Evolutionary conservation across 2,329 filamentous ascomycete species (phyloP), one percentile per base, ranked within the genome.

Genomic region (Xylaria multiplex): DNA sequence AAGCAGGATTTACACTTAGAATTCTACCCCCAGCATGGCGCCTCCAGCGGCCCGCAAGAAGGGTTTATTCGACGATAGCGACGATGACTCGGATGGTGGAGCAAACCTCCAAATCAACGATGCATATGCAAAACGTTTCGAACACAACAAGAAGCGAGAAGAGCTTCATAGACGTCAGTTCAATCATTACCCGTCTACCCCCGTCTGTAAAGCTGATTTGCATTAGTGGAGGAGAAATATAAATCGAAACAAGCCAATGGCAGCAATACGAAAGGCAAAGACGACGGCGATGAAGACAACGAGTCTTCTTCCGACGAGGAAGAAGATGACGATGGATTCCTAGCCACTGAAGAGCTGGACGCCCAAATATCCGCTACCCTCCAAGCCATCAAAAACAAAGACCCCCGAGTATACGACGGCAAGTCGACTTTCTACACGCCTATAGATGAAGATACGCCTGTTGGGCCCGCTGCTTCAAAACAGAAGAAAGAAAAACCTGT

Each of bases 111-210:
- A 91, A 77, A 90, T 99, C 79, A 98, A 99, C 79, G 85, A 93
- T 77, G 93, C 96, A 59, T 99, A 90, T 78, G 96, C 96, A 49
- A 88, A 87, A 72, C 86, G 93, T 46, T 98, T 97, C 74, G 96
- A 99, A 79, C 87, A 98, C 81, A 99, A 99, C 82, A 97, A 98
- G 83, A 97, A 97, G 82, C 88, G 95, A 64, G 94, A 97, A 77
- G 96, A 99, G 78, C 82, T 89, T 69, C 90, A 93, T 16, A 85
- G 87, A 75, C 79, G 90, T 91, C 75, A 73, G 87, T 80, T 6
- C 4, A 32, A 16, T 19, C 6, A 22, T 19, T 27, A 4, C n/a
- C 5, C 3, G n/a, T 9, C 14, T 52, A 37, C 59, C 4, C n/a
- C 53, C 60, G 19, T 27, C 30, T 30, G 14, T 42, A 67, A 60